Base-by-base conservation (phyloP, 208 protist species). In the Tetramitus jugosus region DNA sequence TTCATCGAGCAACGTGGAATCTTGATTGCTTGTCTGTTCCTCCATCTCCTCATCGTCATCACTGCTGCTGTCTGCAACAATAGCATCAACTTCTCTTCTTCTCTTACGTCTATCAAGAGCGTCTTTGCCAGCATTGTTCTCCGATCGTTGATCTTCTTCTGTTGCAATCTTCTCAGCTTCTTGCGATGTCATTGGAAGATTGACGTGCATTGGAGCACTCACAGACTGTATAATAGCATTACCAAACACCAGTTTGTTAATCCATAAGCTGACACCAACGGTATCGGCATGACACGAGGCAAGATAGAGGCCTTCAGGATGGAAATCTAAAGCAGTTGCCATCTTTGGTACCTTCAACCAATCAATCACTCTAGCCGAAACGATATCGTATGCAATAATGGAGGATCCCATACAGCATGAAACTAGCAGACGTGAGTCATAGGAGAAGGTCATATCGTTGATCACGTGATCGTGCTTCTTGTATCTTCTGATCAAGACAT, bases 251-350 rank as follows among this genome's bases (percentile, higher is more conserved):
- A 43, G 14, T 43, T 74, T 74, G 37, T 74, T 74, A 4, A 39
- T 39, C 67, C 67, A 74, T 2, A 74, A 20, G 37, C 42, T 35
- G 53, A 74, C 37, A 26, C 67, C 67, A 33, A 74, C 67, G 1
- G 23, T 26, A 39, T 23, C n/a, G 0, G 37, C 26, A 8, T 74
- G 67, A 1, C n/a, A 39, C 3, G 67, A 53, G 0, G 37, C 42
- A 1, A 74, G 35, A 37, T 74, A 53, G 17, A 74, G 53, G 1
- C 67, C 67, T 37, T 74, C 42, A 26, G 67, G 67, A 74, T 74
- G 67, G 29, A 74, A 74, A 53, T 35, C 26, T 7, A 74, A 7
- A 53, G 29, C 37, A 0, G 67, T 74, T 14, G 26, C 42, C n/a
- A 42, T 20, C 3, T 53, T 53, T 33, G 17, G n/a, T 23, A 74